Base-by-base conservation (phyloP, 83 land plant genomes). In the Thuja plicata region DNA sequence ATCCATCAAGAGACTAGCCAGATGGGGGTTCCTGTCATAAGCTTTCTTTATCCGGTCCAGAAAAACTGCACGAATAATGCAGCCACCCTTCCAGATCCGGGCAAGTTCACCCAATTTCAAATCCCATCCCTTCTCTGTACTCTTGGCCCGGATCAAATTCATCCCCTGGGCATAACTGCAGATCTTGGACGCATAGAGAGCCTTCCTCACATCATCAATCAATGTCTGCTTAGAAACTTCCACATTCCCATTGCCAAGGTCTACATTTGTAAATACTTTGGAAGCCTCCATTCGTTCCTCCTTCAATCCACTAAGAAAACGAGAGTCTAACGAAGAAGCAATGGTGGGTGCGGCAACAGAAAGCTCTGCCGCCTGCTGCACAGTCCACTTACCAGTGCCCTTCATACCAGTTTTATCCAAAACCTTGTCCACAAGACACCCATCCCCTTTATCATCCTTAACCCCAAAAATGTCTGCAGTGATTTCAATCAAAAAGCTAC, bases 91-190 rank as follows among this genome's bases (percentile, higher is more conserved):
- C 96, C 96, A 95, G 48, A 95, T 95, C 90, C 96, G 90, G 40
- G 97, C 93, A n/a, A 95, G 91, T 89, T 95, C 97, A n/a, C 97
- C 97, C 27, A 95, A 89, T 80, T 93, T 88, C 88, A 95, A 89
- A 57, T 88, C 91, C 97, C 97, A 95, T 8, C 91, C 93, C 88
- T 94, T 93, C 50, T 94, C 97, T 66, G 90, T 84, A 88, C 97
- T 94, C 91, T 95, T 95, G 4, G 97, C 97, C 35, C 96, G 90
- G n/a, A 95, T 87, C 70, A 95, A 84, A 86, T 95, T 95, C 97
- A 95, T 95, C 15, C 96, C 97, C 70, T 95, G 97, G 1, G 97
- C 97, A 88, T 95, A 95, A 85, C 96, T 95, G 88, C 96, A 95
- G 38, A 95, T 95, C 88, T 95, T 95, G 41, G 96, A 90, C 0